phyloP scores from a whole-genome alignment of 495 filamentous ascomycete genomes.

The Lepraria neglecta region DNA sequence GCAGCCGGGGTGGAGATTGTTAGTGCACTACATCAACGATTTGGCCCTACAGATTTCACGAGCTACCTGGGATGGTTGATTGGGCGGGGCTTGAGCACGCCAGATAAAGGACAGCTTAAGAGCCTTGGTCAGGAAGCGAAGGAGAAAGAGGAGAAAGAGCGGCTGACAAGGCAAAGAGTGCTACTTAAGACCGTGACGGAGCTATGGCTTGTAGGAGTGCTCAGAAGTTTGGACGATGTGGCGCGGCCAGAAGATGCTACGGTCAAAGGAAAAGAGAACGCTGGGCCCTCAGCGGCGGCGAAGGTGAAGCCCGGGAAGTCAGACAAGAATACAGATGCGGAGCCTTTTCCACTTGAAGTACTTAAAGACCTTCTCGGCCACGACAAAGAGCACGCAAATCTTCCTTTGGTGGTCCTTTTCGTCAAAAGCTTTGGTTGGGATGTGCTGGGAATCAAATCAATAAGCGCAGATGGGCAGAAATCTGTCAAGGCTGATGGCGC shows the following conservation, averaged over 20 bases:
- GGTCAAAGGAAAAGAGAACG: conserved; percentile 57
- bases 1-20: conserved; percentile 87
- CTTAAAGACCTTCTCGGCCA: conserved; percentile 92
- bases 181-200: conserved; percentile 88
- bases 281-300: conserved; percentile 39
- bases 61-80: conserved; percentile 87
- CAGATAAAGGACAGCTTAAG: conserved; percentile 81
- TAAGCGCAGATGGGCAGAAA: conserved; percentile 68
- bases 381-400: conserved; percentile 84
- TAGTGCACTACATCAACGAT: conserved; percentile 91
- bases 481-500: conserved; percentile 78
- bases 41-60: conserved; percentile 86
- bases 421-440: conserved; percentile 97
- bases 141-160: conserved; percentile 94
- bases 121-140: conserved; percentile 68
- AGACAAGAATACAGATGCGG: conserved; percentile 47
- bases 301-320: conserved; percentile 48
- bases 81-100: conserved; percentile 85
- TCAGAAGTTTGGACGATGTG: conserved; percentile 85
- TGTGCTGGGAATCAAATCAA: conserved; percentile 68
- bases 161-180: conserved; percentile 75
- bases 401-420: conserved; percentile 87
- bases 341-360: conserved; percentile 93
- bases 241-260: conserved; percentile 75
- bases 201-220: conserved; percentile 85